Evolutionary conservation across 352 stramenopile genomes (phyloP).

Genomic region (Halophytophthora polymorphica): DNA sequence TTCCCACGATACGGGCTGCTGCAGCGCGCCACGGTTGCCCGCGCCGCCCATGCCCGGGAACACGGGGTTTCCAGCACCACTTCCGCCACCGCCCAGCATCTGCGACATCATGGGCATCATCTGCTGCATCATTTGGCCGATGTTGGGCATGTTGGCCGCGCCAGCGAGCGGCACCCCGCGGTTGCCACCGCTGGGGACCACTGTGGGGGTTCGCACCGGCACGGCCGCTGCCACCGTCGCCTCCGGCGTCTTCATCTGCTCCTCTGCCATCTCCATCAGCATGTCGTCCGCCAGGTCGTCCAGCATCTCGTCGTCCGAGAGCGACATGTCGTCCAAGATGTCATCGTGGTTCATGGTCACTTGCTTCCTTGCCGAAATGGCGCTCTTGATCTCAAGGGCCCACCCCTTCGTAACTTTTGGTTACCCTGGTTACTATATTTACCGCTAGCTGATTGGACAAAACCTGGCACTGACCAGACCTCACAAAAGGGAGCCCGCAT

Average conservation of each 20-base stretch:
- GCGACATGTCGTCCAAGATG: conserved; percentile 79
- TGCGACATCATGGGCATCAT: conserved; percentile 89
- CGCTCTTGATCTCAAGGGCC: too few relatives aligned
- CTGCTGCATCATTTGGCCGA: conserved; percentile 82
- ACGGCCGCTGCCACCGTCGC: conserved; percentile 17
- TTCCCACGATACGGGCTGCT: conserved; percentile 48
- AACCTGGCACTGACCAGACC: too few relatives aligned
- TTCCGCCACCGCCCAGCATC: conserved; percentile 50
- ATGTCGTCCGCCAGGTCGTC: conserved; percentile 80
- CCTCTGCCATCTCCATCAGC: conserved; percentile 63
- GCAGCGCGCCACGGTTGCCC: conserved; percentile 27
- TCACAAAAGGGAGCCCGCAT: too few relatives aligned
- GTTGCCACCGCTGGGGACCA: background rate
- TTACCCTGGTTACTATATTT: too few relatives aligned
- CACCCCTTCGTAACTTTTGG: too few relatives aligned
- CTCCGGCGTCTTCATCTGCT: conserved; percentile 4
- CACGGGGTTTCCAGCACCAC: conserved; percentile 24
- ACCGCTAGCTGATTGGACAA: too few relatives aligned
- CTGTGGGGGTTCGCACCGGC: conserved; percentile 1
- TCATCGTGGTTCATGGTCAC: conserved; percentile 59
- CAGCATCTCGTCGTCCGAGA: conserved; percentile 85
- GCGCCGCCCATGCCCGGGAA: conserved; percentile 10
- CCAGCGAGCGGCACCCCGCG: conserved; percentile 2
- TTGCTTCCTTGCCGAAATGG: background rate
- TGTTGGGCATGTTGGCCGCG: conserved; percentile 43